Conservation (phyloP, 306 rosid genomes). For the Lathyrus tuberosus region DNA sequence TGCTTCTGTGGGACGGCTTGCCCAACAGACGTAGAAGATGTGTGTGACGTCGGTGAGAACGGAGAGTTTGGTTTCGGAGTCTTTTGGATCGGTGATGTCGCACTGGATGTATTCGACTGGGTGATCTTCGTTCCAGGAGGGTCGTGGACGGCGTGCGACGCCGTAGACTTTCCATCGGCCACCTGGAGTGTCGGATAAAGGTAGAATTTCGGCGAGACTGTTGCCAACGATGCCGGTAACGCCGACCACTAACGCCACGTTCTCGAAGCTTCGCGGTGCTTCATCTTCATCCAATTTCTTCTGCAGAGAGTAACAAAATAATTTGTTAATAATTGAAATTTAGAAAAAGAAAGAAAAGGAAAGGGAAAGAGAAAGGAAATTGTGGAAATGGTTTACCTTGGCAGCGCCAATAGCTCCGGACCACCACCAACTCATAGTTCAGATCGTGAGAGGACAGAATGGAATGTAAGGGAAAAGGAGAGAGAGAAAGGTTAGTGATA, state of each 20-base stretch:
- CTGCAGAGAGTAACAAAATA: constrained; percentile 36
- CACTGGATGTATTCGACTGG: constrained; percentile 71
- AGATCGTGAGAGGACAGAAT: neutral
- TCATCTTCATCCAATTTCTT: constrained; percentile 64
- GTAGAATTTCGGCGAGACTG: constrained; percentile 81
- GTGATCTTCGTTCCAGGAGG: constrained; percentile 74
- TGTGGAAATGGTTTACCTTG: constrained; percentile 13
- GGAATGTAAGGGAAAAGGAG: neutral
- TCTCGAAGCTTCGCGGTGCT: constrained; percentile 45
- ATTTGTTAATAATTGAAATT: neutral
- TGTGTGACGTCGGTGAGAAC: constrained; percentile 63
- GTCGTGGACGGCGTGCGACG: constrained; percentile 73
- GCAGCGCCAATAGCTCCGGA: constrained; percentile 53
- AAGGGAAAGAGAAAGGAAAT: neutral
- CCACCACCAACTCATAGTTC: constrained; percentile 49
- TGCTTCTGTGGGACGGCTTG: constrained; percentile 51
- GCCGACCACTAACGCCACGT: constrained; percentile 63
- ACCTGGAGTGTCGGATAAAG: constrained; percentile 71
- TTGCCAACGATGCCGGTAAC: constrained; percentile 78
- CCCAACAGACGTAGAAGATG: constrained; percentile 71
- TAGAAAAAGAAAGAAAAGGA: neutral
- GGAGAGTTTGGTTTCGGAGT: constrained; percentile 61
- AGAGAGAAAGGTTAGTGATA: neutral
- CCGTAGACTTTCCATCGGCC: constrained; percentile 86
- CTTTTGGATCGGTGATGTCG: constrained; percentile 60